phyloP scores from a whole-genome alignment of 1,284 basidiomycete species.

The Schizophyllum commune region DNA sequence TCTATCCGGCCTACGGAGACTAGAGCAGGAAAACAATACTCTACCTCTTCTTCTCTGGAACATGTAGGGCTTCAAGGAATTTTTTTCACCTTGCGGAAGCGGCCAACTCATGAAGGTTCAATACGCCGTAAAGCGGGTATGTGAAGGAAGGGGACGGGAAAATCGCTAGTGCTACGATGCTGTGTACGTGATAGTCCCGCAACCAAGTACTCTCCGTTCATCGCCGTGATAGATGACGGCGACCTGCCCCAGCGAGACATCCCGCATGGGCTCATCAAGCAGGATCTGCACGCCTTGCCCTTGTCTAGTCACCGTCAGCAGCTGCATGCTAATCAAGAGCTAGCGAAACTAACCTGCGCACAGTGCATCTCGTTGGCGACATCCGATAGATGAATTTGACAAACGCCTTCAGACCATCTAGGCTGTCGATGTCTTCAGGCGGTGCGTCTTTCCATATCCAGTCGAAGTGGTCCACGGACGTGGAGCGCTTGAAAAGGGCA shows the following conservation, averaged over 20 bases:
- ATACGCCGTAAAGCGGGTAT: too few species aligned
- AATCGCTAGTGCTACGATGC: background rate
- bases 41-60: background rate
- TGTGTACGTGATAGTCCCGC: conserved; percentile 52
- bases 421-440: conserved; percentile 35
- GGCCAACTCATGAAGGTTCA: too few species aligned
- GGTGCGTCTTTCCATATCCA: conserved; percentile 73
- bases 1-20: background rate
- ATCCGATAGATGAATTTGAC: conserved; percentile 74
- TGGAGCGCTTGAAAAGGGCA: conserved; percentile 42
- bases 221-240: conserved; percentile 67
- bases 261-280: conserved; percentile 56
- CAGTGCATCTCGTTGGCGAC: conserved; percentile 43
- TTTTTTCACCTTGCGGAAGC: background rate
- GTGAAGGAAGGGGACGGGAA: background rate
- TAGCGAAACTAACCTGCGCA: conserved; percentile 24
- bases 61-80: background rate
- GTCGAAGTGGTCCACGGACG: conserved; percentile 46
- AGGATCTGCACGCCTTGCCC: conserved; percentile 28
- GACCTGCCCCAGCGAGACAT: conserved; percentile 77
- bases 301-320: conserved; percentile 14
- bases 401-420: conserved; percentile 38
- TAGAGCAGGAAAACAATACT: background rate
- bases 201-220: conserved; percentile 68
- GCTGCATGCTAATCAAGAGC: background rate